These are phyloP conservation scores for Striga hermonthica DNA, from an alignment of 305 asterid genomes.

Conservation along the genomic window DNA sequence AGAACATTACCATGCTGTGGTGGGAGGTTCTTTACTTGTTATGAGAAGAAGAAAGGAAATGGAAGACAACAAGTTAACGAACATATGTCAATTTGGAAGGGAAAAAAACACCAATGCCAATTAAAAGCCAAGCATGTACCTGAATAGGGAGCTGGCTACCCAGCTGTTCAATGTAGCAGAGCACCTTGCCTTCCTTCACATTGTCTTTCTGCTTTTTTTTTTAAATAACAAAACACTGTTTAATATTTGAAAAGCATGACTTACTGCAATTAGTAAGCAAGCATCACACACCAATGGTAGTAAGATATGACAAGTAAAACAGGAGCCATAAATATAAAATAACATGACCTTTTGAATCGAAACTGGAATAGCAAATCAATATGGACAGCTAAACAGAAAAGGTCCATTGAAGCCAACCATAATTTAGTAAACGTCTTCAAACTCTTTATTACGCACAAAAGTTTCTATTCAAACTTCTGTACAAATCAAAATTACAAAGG, in stretches of 20 bases:
- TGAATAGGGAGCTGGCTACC: constrained; percentile 74
- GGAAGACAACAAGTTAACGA: not conserved
- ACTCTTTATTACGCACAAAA: too few relatives aligned
- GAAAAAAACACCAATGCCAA: too few relatives aligned
- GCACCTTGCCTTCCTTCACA: constrained; percentile 83
- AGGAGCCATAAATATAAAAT: not conserved
- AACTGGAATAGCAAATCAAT: too few relatives aligned
- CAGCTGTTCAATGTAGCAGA: constrained; percentile 90
- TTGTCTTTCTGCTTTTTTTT: constrained; percentile 59
- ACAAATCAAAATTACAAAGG: too few relatives aligned
- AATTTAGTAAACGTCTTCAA: too few relatives aligned
- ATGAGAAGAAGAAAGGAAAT: constrained; percentile 6
- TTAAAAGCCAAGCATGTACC: constrained; percentile 44
- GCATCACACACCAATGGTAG: not conserved
- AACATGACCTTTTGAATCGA: not conserved
- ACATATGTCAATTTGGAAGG: too few relatives aligned
- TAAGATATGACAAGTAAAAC: constrained; percentile 8
- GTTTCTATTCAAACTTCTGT: too few relatives aligned
- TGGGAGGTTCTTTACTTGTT: constrained; percentile 1
- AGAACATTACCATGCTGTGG: not conserved
- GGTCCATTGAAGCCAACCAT: too few relatives aligned
- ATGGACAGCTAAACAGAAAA: too few relatives aligned
- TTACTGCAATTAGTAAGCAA: too few relatives aligned
- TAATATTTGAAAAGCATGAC: constrained; percentile 22
- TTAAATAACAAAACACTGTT: constrained; percentile 18